These are phyloP conservation scores for Leccinum pachyderme DNA, from an alignment of 1,284 basidiomycete species.

Conservation along the genomic window DNA sequence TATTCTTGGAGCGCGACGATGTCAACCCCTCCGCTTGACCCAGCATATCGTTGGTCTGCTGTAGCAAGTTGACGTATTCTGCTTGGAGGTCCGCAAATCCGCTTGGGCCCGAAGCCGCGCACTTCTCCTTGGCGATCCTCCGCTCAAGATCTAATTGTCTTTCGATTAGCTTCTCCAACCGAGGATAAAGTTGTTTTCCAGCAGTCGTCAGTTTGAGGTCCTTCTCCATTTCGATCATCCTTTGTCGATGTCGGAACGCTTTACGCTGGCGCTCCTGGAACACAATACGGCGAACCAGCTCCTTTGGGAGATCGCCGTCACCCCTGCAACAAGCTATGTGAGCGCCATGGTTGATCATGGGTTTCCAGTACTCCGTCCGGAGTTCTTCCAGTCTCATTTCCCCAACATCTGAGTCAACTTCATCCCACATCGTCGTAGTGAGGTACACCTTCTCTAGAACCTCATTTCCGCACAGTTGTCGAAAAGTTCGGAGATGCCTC, in stretches of 20 bases:
- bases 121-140: background rate
- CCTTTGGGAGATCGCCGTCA: background rate
- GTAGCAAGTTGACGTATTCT: background rate
- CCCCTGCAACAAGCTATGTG: background rate
- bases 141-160: background rate
- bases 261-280: background rate
- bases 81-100: background rate
- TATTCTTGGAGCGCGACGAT: background rate
- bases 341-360: background rate
- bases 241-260: background rate
- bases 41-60: background rate
- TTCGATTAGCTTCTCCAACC: background rate
- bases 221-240: background rate
- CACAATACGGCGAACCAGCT: background rate
- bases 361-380: background rate
- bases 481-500: conserved; percentile 42
- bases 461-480: conserved; percentile 41
- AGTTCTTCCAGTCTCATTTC: conserved; percentile 2
- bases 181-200: background rate
- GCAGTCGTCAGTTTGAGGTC: background rate
- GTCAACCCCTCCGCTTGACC: background rate
- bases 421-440: conserved; percentile 3
- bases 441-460: background rate
- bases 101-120: background rate
- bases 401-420: background rate